A percentile compares a stretch with the other conserved stretches of the same genome.
Evolutionary conservation across 1,284 basidiomycete genomes (phyloP).

Genomic region (Trichosporon coremiiforme): DNA sequence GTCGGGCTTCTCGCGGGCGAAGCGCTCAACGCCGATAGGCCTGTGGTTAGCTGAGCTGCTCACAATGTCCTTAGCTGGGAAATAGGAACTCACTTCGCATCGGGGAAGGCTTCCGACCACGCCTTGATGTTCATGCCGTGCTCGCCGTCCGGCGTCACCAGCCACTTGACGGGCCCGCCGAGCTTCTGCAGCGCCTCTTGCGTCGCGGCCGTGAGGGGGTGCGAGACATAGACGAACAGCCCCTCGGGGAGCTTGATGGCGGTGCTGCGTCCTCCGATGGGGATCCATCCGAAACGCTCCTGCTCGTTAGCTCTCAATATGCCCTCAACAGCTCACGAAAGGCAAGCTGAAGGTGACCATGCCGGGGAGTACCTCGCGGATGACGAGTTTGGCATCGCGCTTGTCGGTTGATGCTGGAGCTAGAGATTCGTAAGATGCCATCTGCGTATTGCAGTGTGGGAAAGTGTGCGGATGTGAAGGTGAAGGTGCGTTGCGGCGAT

Average conservation of each 20-base stretch:
- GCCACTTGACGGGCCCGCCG: slow-evolving; percentile 70
- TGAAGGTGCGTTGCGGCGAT: background rate
- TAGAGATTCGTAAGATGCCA: slow-evolving; percentile 25
- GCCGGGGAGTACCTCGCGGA: slow-evolving; percentile 50
- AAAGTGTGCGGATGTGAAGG: background rate
- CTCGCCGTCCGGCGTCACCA: slow-evolving; percentile 59
- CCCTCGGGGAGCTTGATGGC: slow-evolving; percentile 74
- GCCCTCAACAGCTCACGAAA: slow-evolving; percentile 41
- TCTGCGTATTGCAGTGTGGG: background rate
- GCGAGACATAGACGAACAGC: slow-evolving; percentile 84
- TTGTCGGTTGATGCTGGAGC: slow-evolving; percentile 37
- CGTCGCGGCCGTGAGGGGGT: slow-evolving; percentile 73
- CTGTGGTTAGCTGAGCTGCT: slow-evolving; percentile 34
- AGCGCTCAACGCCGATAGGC: slow-evolving; percentile 56
- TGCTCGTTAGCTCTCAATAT: slow-evolving; percentile 20
- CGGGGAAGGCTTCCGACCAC: slow-evolving; percentile 66
- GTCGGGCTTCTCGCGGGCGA: slow-evolving; percentile 55
- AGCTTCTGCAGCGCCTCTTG: slow-evolving; percentile 70
- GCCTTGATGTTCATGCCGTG: slow-evolving; percentile 58
- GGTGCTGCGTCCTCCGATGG: slow-evolving; percentile 78
- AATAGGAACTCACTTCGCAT: slow-evolving; percentile 62
- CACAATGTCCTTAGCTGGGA: too few species aligned
- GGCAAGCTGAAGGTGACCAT: slow-evolving; percentile 56
- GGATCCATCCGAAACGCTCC: slow-evolving; percentile 67
- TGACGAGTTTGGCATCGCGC: slow-evolving; percentile 46